Base-by-base conservation (phyloP, 2,329 filamentous ascomycete species). In the Diaporthe sp. region DNA sequence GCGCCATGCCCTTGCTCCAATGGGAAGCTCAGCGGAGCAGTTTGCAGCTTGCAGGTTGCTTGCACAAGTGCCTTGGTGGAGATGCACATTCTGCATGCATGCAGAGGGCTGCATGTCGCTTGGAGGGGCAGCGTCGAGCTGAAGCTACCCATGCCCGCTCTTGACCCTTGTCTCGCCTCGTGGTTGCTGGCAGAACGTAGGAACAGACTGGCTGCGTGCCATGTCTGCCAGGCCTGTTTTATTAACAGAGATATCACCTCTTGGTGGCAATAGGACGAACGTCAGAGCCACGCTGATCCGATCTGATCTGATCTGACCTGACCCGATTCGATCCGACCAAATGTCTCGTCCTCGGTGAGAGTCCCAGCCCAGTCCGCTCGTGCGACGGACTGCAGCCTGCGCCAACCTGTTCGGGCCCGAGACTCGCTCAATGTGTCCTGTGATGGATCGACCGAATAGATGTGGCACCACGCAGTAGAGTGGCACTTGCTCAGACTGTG, bases 151-250 rank as follows among this genome's bases (percentile, higher is more conserved):
- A 76, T 75, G 75, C 73, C 47, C 55, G 73, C 17, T 34, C 34
- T 20, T 49, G 4, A 60, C 63, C 73, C 61, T 72, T 71, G 73
- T 61, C 75, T 57, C 57, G 73, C 75, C 75, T 77, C 75, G 75
- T 77, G 75, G 75, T 53, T 57, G 75, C 58, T 71, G 22, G 71
- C 49, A 34, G 63, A 44, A 73, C 15, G n/a, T 12, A 37, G 49
- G 22, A 60, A 31, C 6, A 34, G 22, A 68, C 20, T 25, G 63
- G 44, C 22, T 39, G 31, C 47, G 47, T 53, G 13, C 63, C 47
- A 12, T 68, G 31, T 28, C 7, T 20, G 31, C 58, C 58, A 55
- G 42, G 37, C 60, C 49, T 31, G 17, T 42, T 58, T 58, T 6
- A 42, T 55, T 47, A 47, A 47, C 31, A 28, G 42, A 25, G n/a